Conservation (phyloP, 805 yeast species). For the Starmerella kuoi region DNA sequence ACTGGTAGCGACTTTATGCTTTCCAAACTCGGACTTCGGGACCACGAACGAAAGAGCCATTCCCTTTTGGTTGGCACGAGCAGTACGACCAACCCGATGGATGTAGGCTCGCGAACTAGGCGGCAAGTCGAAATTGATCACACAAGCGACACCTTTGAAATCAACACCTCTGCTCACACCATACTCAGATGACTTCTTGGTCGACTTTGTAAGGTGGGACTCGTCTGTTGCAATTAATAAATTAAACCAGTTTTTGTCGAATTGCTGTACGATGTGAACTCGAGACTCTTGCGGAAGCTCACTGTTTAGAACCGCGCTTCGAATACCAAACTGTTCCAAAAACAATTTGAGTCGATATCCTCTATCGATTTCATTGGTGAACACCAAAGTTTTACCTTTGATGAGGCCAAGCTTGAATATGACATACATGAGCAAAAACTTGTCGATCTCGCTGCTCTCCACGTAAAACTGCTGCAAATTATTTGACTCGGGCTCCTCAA, state of each 20-base stretch:
- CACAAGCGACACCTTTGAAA: conserved; percentile 92
- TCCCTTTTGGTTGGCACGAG: conserved; percentile 92
- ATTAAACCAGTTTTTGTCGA: conserved; percentile 76
- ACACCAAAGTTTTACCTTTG: conserved; percentile 79
- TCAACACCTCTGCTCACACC: conserved; percentile 97
- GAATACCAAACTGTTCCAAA: conserved; percentile 87
- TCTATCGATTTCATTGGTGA: conserved; percentile 90
- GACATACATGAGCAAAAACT: conserved; percentile 79
- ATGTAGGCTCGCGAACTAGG: conserved; percentile 77
- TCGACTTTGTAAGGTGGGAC: conserved; percentile 2
- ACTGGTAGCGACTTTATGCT: conserved; percentile 69
- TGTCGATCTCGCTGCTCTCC: conserved; percentile 77
- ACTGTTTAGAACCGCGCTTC: conserved; percentile 75
- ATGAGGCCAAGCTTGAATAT: conserved; percentile 78
- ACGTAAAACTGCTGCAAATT: conserved; percentile 77
- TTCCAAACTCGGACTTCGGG: conserved; percentile 70
- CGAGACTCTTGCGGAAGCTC: conserved; percentile 90
- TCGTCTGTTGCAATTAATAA: conserved; percentile 93
- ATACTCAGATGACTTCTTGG: conserved; percentile 39
- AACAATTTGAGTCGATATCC: conserved; percentile 86
- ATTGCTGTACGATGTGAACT: conserved; percentile 88
- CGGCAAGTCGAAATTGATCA: conserved; percentile 87
- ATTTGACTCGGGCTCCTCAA: conserved; percentile 53
- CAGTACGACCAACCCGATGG: conserved; percentile 94
- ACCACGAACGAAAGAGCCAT: conserved; percentile 89